Evolutionary conservation across 305 asterid species (phyloP).

Genomic region (Solanum hybrid): DNA sequence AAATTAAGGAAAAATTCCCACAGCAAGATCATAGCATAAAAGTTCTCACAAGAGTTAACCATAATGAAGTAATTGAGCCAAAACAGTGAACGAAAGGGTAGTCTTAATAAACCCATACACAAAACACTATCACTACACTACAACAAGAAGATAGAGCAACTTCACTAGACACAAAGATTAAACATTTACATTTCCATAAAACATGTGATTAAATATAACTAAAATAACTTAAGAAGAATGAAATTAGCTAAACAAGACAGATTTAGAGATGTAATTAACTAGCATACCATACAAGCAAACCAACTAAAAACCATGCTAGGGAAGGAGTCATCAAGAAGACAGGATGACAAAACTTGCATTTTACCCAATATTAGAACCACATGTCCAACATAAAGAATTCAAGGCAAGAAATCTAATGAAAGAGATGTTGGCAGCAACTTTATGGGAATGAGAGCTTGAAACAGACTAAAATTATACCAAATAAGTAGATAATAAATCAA

Average conservation of each 20-base stretch:
- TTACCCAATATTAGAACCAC: not conserved
- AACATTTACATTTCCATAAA: not conserved
- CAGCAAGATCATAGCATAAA: not conserved
- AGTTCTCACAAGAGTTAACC: not conserved
- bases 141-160: not conserved
- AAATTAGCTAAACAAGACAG: not conserved
- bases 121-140: not conserved
- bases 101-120: not conserved
- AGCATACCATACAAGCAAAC: not conserved
- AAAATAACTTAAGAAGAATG: not conserved
- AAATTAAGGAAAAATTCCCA: not conserved
- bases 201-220: not conserved
- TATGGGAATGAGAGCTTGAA: not conserved
- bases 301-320: not conserved
- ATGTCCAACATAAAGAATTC: not conserved
- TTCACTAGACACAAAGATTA: not conserved
- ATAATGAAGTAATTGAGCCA: not conserved
- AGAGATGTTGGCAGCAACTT: not conserved
- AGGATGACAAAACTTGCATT: not conserved
- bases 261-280: not conserved
- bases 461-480: not conserved
- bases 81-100: not conserved
- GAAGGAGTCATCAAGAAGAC: not conserved
- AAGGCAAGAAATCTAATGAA: not conserved
- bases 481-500: not conserved